Conservation (phyloP, 73 alveolate species). For the Symbiodinium pilosum region DNA sequence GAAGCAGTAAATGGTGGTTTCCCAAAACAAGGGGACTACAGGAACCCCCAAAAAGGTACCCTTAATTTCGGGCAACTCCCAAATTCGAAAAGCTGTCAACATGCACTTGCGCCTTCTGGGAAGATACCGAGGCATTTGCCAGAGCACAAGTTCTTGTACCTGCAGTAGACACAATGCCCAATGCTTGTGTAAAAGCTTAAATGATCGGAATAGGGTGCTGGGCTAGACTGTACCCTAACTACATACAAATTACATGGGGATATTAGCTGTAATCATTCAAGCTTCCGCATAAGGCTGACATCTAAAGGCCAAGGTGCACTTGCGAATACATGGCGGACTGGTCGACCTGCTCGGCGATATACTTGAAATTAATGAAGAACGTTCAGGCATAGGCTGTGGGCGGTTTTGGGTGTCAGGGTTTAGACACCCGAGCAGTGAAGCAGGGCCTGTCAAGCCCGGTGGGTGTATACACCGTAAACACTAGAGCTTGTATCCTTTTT, state of each 20-base stretch:
- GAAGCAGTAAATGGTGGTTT: no score
- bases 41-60: no score
- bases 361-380: no score
- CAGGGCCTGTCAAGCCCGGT: background rate
- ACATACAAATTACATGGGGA: no score
- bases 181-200: constrained; percentile 46
- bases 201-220: constrained; percentile 89
- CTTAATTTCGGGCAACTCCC: no score
- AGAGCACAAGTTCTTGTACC: constrained; percentile 95
- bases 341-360: constrained; percentile 78
- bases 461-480: background rate
- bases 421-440: no score
- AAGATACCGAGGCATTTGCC: constrained; percentile 98
- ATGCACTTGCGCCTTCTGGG: constrained; percentile 97
- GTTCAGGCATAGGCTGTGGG: no score
- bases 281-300: constrained; percentile 79
- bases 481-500: background rate
- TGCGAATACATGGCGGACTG: constrained; percentile 91
- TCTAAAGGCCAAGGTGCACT: constrained; percentile 76
- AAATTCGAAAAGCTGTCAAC: no score
- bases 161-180: constrained; percentile 37
- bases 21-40: no score
- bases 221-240: no score
- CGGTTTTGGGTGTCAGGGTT: no score
- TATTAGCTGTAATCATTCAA: constrained; percentile 57